phyloP scores from a whole-genome alignment of 176 grass and related monocot species.

The Triticum urartu region DNA sequence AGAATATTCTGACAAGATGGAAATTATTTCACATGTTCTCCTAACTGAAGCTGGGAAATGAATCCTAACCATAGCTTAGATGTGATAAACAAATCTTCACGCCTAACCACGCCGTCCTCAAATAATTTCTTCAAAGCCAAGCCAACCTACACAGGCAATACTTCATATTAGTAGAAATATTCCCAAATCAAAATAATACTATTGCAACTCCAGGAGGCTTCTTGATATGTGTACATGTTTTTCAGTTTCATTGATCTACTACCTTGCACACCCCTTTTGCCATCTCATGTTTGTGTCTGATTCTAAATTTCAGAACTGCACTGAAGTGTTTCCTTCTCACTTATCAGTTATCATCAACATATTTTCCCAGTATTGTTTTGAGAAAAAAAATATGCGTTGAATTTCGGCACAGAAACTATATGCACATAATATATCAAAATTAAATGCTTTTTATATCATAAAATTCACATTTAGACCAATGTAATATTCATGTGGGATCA shows the following conservation, averaged over 20 bases:
- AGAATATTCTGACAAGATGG: neutral
- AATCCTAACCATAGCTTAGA: slow-evolving; percentile 73
- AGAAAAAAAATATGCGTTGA: neutral
- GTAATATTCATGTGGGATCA: neutral
- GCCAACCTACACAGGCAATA: slow-evolving; percentile 46
- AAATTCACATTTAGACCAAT: neutral
- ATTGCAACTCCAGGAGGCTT: neutral
- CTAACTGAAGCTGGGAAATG: slow-evolving; percentile 7
- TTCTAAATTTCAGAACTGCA: neutral
- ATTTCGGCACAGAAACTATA: neutral
- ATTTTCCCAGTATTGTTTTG: neutral
- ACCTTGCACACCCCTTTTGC: neutral
- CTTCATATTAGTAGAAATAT: neutral
- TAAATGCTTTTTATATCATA: neutral
- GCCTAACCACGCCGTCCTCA: slow-evolving; percentile 59
- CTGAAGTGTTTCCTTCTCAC: neutral
- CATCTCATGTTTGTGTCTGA: neutral
- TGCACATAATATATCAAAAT: neutral
- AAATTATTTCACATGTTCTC: neutral
- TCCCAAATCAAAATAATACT: neutral
- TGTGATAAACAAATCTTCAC: slow-evolving; percentile 78
- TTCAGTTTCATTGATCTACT: neutral
- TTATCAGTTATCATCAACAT: neutral
- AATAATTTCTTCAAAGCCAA: slow-evolving; percentile 69
- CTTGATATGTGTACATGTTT: neutral